phyloP scores from a whole-genome alignment of 2,329 filamentous ascomycete species.

The Colletotrichum kahawae region DNA sequence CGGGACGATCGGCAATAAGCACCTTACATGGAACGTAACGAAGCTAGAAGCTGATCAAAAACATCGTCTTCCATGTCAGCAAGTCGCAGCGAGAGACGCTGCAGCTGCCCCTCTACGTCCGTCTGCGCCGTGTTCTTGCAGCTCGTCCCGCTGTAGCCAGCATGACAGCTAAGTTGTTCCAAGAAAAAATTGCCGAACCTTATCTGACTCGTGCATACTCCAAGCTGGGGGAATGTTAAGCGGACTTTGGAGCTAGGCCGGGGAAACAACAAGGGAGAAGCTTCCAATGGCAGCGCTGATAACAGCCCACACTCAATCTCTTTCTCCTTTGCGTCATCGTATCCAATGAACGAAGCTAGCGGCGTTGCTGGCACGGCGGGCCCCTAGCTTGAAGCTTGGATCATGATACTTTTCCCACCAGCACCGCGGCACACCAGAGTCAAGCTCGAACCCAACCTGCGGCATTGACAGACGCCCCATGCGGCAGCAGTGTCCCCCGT shows the following conservation, averaged over 20 bases:
- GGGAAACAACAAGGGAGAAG: not conserved
- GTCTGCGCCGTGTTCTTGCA: not conserved
- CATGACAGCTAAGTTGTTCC: not conserved
- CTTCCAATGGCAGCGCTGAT: not conserved
- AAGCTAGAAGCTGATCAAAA: not conserved
- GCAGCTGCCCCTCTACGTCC: not conserved
- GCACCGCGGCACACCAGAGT: not conserved
- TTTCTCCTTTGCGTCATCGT: constrained; percentile 5
- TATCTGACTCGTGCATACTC: constrained; percentile 7
- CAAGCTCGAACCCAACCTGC: not conserved
- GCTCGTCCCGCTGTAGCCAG: not conserved
- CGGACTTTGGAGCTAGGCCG: not conserved
- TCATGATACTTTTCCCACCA: not conserved
- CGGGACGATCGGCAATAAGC: constrained; percentile 7
- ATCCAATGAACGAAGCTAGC: not conserved
- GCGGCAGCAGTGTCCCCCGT: not conserved
- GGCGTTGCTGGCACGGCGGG: not conserved
- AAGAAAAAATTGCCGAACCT: not conserved
- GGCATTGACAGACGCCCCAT: constrained; percentile 1
- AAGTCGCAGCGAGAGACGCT: not conserved
- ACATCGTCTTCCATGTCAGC: not conserved
- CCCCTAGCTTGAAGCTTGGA: not conserved
- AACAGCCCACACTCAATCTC: not conserved
- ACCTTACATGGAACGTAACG: not conserved
- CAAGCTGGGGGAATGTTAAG: not conserved